These are phyloP conservation scores for Cyclotella baltica DNA, from an alignment of 108 stramenopile genomes.

Conservation along the genomic window DNA sequence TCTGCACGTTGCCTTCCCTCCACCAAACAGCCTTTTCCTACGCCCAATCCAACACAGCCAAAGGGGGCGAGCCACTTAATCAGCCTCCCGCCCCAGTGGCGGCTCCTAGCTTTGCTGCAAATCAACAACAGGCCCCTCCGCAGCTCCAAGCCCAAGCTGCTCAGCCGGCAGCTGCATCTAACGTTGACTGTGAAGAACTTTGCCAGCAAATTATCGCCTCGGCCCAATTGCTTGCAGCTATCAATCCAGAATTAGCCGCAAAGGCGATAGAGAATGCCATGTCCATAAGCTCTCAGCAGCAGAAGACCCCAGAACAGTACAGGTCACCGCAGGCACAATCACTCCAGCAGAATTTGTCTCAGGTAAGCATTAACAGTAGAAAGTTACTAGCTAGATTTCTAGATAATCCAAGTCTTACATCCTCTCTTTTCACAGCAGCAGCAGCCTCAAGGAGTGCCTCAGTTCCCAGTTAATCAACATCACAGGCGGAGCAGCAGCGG, in stretches of 20 bases:
- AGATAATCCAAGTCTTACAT: no score
- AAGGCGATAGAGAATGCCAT: slow-evolving; percentile 31
- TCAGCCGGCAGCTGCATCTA: neutral
- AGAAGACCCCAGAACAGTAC: neutral
- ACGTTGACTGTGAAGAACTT: neutral
- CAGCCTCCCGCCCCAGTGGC: neutral
- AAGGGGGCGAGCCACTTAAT: no score
- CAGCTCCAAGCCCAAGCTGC: neutral
- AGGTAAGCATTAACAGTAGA: no score
- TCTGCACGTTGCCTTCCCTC: no score
- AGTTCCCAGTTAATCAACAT: no score
- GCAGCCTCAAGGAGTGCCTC: no score
- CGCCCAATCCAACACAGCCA: no score
- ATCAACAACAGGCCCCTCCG: no score
- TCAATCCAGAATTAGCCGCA: slow-evolving; percentile 35
- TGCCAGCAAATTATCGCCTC: slow-evolving; percentile 26
- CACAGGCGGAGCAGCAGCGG: no score
- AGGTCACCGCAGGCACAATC: neutral
- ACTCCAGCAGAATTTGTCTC: neutral
- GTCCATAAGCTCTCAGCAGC: neutral
- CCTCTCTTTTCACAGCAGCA: no score
- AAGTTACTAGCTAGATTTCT: no score
- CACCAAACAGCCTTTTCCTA: no score
- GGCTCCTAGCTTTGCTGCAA: neutral
- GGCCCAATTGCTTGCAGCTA: slow-evolving; percentile 25